phyloP scores from a whole-genome alignment of 352 stramenopile species.

The Globisporangium spinosum region DNA sequence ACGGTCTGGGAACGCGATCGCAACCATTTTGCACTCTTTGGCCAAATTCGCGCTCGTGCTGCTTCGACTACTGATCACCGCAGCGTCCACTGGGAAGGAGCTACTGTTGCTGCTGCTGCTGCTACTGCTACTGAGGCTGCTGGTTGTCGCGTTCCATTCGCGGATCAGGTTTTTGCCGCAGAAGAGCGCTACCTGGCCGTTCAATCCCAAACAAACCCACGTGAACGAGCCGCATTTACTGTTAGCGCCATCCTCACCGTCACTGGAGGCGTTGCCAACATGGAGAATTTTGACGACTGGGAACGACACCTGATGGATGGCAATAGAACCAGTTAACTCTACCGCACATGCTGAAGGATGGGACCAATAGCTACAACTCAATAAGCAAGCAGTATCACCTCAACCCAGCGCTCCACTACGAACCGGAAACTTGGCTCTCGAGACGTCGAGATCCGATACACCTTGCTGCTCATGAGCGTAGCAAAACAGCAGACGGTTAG shows the following conservation, averaged over 20 bases:
- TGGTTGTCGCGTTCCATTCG: constrained; percentile 22
- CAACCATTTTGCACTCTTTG: constrained; percentile 12
- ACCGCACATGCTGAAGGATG: too few species aligned
- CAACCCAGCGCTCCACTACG: constrained; percentile 29
- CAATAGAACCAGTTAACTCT: background rate
- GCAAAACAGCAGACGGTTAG: background rate
- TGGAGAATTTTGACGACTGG: constrained; percentile 37
- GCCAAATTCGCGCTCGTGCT: background rate
- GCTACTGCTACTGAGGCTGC: background rate
- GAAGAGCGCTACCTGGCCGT: constrained; percentile 40
- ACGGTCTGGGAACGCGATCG: constrained; percentile 31
- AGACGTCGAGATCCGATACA: constrained; percentile 38
- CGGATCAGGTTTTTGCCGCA: constrained; percentile 27
- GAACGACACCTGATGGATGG: constrained; percentile 27
- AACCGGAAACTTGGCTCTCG: constrained; percentile 29
- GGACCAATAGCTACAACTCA: background rate
- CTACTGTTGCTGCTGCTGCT: background rate
- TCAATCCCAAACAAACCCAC: constrained; percentile 38
- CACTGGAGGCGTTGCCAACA: constrained; percentile 11
- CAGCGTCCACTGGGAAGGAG: constrained; percentile 30
- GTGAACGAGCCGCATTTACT: constrained; percentile 10
- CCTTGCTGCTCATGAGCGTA: constrained; percentile 24
- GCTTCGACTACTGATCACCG: constrained; percentile 10
- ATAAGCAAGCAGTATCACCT: constrained; percentile 5
- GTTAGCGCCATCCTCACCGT: constrained; percentile 6